Conservation (phyloP, 768 basidiomycete species). For the Leccinum fibrillosum region DNA sequence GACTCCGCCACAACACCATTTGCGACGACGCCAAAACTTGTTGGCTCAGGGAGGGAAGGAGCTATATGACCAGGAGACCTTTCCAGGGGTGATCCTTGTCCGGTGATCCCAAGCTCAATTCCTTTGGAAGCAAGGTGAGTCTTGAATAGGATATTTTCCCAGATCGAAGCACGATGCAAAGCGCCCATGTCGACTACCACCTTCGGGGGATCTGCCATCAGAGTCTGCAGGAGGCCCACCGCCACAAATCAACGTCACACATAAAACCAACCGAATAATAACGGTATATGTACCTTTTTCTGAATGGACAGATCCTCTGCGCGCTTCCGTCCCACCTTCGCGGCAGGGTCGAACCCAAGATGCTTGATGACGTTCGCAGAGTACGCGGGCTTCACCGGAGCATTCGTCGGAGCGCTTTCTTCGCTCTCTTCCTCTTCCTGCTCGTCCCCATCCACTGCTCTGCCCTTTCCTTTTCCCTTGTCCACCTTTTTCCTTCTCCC, state of each 20-base stretch:
- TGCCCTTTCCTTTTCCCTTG: slow-evolving; percentile 18
- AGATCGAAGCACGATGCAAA: slow-evolving; percentile 77
- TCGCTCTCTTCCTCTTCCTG: slow-evolving; percentile 8
- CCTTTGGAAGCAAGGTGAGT: slow-evolving; percentile 52
- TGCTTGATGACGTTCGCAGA: slow-evolving; percentile 64
- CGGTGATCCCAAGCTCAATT: slow-evolving; percentile 46
- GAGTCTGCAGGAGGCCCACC: slow-evolving; percentile 67
- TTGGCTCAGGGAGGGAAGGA: slow-evolving; percentile 39
- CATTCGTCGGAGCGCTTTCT: slow-evolving; percentile 14
- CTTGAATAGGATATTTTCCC: slow-evolving; percentile 87
- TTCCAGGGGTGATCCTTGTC: slow-evolving; percentile 44
- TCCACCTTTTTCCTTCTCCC: slow-evolving; percentile 16
- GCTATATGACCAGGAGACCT: slow-evolving; percentile 45
- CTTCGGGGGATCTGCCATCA: slow-evolving; percentile 62
- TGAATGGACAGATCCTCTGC: slow-evolving; percentile 40
- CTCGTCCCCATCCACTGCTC: not conserved
- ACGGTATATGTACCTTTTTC: slow-evolving; percentile 50
- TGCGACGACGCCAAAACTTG: slow-evolving; percentile 30
- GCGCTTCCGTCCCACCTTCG: slow-evolving; percentile 48
- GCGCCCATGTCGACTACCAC: slow-evolving; percentile 72
- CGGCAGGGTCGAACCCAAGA: slow-evolving; percentile 77
- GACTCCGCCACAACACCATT: slow-evolving; percentile 29
- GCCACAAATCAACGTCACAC: slow-evolving; percentile 30
- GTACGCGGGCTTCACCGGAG: slow-evolving; percentile 47
- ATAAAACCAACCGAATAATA: not conserved